A percentile compares a stretch with the other conserved stretches of the same genome.
Evolutionary conservation across 2,329 filamentous ascomycete species (phyloP).

Genomic region (Calonectria pseudoreteaudii): DNA sequence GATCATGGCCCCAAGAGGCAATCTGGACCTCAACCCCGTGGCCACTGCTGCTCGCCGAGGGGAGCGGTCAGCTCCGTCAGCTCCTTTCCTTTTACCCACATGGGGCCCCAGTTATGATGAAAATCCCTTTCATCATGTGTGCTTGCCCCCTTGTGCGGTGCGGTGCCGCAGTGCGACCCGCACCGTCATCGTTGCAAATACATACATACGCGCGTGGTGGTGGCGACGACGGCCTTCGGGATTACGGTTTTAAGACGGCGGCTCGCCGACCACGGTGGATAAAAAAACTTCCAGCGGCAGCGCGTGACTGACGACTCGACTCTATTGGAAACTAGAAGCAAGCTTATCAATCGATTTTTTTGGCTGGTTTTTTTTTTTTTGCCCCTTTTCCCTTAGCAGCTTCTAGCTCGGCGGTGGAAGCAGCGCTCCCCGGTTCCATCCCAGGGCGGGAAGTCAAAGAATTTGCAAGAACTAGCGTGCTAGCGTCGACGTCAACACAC

Average conservation of each 20-base stretch:
- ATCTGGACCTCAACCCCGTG: not conserved
- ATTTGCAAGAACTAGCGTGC: conserved; percentile 1
- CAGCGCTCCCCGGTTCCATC: not conserved
- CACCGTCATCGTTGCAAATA: not conserved
- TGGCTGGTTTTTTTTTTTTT: not conserved
- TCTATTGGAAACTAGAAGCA: not conserved
- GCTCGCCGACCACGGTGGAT: not conserved
- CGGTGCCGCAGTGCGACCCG: not conserved
- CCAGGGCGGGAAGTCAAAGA: not conserved
- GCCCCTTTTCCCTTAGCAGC: not conserved
- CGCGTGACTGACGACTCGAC: no score
- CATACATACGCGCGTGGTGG: not conserved
- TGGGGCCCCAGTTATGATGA: conserved; percentile 1
- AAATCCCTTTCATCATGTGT: conserved; percentile 7
- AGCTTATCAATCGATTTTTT: not conserved
- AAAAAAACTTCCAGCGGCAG: not conserved
- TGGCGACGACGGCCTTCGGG: not conserved
- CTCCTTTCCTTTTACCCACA: not conserved
- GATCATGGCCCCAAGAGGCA: not conserved
- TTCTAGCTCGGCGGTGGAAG: not conserved
- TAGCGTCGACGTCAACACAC: not conserved
- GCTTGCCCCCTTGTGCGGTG: not conserved
- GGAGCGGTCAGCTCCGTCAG: conserved; percentile 1
- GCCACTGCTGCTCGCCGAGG: not conserved
- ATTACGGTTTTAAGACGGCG: not conserved